Base-by-base conservation (phyloP, 2,329 filamentous ascomycete genomes). In the Truncatella angustata region DNA sequence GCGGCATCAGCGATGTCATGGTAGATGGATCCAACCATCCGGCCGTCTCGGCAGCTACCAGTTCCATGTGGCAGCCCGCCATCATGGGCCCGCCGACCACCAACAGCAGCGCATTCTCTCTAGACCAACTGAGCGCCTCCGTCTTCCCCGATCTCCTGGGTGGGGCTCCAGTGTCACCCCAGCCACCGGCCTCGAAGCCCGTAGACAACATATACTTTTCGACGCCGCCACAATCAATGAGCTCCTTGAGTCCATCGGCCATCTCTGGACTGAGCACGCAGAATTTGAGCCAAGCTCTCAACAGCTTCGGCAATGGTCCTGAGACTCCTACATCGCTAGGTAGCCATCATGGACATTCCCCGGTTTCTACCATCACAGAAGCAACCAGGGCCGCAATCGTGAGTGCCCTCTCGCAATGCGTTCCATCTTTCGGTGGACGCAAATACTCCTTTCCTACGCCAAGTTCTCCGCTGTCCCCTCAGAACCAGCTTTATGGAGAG, bases 1-100 rank as follows among this genome's bases (percentile, higher is more conserved):
- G 89, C 67, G 90, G 87, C 47, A 89, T 92, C 69, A 95, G 90
- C 70, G 94, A 97, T 67, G 85, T 91, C 54, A 91, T 96, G 87
- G 78, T 94, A 53, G 91, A 97, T 69, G 90, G 90, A 54, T 84
- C 83, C 34, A 87, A 86, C 68, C 84, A 86, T 58, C 77, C 80
- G 36, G 75, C 79, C 34, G 72, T 78, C 52, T 72, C 77, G 18
- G 72, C 75, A 3, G 74, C 75, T 49, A 74, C 79, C 46, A 75
- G 77, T 59, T 79, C 82, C 47, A 84, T 88, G 74, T 91, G 88
- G 85, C 83, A 87, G 63, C 78, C 82, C 47, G 78, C 84, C 35
- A 76, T 91, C 63, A 86, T 90, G 70, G 79, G 82, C 20, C 87
- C 88, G 57, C 82, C 85, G 26, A 44, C 40, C 9, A 79, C 86